Percentiles rank a stretch among this genome's conserved stretches.
These are phyloP conservation scores for Mycosphaerella arachidis DNA, from an alignment of 2,329 filamentous ascomycete genomes.

Conservation along the genomic window DNA sequence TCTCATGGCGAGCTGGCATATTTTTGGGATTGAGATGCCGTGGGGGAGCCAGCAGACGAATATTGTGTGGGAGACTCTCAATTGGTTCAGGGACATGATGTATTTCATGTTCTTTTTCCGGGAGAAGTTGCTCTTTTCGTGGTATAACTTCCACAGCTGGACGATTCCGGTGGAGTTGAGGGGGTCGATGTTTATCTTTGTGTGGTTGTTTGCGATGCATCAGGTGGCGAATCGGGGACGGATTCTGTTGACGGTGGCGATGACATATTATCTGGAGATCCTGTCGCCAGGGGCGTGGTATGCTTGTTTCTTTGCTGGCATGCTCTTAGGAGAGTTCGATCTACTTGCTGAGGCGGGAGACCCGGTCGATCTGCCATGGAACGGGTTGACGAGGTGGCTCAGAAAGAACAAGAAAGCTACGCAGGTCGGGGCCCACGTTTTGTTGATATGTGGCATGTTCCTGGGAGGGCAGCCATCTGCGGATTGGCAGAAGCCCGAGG, in stretches of 20 bases:
- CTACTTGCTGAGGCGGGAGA: slow-evolving; percentile 41
- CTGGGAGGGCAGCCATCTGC: slow-evolving; percentile 23
- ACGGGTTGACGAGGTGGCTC: slow-evolving; percentile 13
- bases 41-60: slow-evolving; percentile 33
- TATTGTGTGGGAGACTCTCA: slow-evolving; percentile 48
- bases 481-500: slow-evolving; percentile 14
- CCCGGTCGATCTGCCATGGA: slow-evolving; percentile 18
- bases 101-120: slow-evolving; percentile 65
- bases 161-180: slow-evolving; percentile 60
- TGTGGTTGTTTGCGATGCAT: slow-evolving; percentile 50
- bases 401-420: slow-evolving; percentile 6
- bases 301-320: slow-evolving; percentile 56
- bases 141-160: slow-evolving; percentile 42
- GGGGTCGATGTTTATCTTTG: slow-evolving; percentile 61
- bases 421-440: slow-evolving; percentile 13
- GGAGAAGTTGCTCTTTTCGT: slow-evolving; percentile 29
- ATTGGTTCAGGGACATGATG: slow-evolving; percentile 53
- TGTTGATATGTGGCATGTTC: slow-evolving; percentile 21
- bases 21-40: slow-evolving; percentile 46
- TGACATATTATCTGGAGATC: slow-evolving; percentile 18
- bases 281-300: slow-evolving; percentile 51
- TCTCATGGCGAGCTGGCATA: slow-evolving; percentile 49
- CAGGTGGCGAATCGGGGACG: slow-evolving; percentile 15
- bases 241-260: slow-evolving; percentile 17
- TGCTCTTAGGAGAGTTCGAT: slow-evolving; percentile 59